Base-by-base conservation (phyloP, 2,329 filamentous ascomycete species). In the Onygenales sp. region DNA sequence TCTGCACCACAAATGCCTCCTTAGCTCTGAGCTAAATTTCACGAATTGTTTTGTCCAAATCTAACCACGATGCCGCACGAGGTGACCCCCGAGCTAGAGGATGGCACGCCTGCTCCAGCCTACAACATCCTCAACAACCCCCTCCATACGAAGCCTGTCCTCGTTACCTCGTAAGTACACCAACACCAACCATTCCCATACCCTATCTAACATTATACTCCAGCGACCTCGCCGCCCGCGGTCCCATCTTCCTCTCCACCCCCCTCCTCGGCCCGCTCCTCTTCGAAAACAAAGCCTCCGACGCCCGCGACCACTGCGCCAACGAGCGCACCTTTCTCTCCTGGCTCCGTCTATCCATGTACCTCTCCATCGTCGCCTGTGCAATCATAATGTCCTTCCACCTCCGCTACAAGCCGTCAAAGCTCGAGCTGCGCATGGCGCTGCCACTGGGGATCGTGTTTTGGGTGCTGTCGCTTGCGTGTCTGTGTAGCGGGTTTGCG, bases 321-420 rank as follows among this genome's bases (percentile, higher is more conserved):
- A 84, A 84, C 57, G 82, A 85, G 63, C 75, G 82, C 60, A 85
- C 82, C 0, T 96, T 96, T 65, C 84, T 97, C 32, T 93, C 92
- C 2, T 96, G 93, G 79, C 82, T 97, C 17, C 84, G 91, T 3
- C 80, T 97, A 2, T 85, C 87, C 34, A 82, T 95, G 61, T 95
- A 95, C 73, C 91, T 97, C 80, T 84, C 89, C 58, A 77, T 98
- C 50, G 89, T 97, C 7, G 83, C 88, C 32, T 81, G 95, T 34
- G 92, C 93, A 49, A 95, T 98, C 60, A 84, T 95, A 8, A 78
- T 96, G 49, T 95, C 88, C 11, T 98, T 98, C 68, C 92, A 98
- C 65, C 78, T 98, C 49, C 91, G 90, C 64, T 76, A 76, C 14
- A 72, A 84, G 61, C 88, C 93, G 0, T 81, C 83, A 0, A 65